Conservation (phyloP, 2,329 filamentous ascomycete species). For the Rugonectria rugulosa region DNA sequence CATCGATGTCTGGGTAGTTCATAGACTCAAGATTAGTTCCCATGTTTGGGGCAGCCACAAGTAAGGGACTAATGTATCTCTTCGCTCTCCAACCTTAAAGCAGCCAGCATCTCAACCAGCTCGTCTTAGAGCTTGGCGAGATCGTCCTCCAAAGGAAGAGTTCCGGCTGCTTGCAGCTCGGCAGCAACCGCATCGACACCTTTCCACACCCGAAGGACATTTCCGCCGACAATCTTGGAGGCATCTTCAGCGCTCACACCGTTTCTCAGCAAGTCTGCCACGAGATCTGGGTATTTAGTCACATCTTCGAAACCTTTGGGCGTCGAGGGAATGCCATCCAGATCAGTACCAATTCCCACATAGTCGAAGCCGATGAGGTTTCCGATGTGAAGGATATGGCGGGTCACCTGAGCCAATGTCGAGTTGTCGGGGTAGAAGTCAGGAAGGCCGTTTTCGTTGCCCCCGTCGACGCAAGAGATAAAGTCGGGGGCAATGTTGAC, state of each 20-base stretch:
- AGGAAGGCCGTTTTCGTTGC: slow-evolving; percentile 70
- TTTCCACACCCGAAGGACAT: slow-evolving; percentile 84
- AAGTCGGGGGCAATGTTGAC: slow-evolving; percentile 88
- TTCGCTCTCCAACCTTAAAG: too few relatives aligned
- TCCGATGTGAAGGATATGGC: slow-evolving; percentile 85
- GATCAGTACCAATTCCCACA: slow-evolving; percentile 89
- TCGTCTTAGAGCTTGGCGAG: slow-evolving; percentile 27
- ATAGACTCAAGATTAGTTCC: too few relatives aligned
- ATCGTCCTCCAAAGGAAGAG: slow-evolving; percentile 62
- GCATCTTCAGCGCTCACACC: slow-evolving; percentile 79
- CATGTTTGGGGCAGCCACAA: too few relatives aligned
- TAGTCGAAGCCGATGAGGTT: slow-evolving; percentile 84
- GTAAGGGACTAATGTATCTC: too few relatives aligned
- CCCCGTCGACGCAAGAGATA: slow-evolving; percentile 73
- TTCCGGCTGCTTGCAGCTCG: slow-evolving; percentile 67
- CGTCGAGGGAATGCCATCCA: slow-evolving; percentile 75
- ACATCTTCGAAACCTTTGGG: slow-evolving; percentile 85
- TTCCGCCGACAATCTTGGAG: slow-evolving; percentile 78
- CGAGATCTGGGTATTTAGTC: slow-evolving; percentile 79
- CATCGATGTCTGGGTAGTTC: too few relatives aligned
- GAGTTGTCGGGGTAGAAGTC: slow-evolving; percentile 71
- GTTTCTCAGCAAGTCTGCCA: slow-evolving; percentile 75
- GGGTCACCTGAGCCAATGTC: slow-evolving; percentile 78
- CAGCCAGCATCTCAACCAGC: slow-evolving; percentile 5
- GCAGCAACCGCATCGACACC: slow-evolving; percentile 77